phyloP scores from a whole-genome alignment of 345 rosid genomes.

The Brassica rapa region DNA sequence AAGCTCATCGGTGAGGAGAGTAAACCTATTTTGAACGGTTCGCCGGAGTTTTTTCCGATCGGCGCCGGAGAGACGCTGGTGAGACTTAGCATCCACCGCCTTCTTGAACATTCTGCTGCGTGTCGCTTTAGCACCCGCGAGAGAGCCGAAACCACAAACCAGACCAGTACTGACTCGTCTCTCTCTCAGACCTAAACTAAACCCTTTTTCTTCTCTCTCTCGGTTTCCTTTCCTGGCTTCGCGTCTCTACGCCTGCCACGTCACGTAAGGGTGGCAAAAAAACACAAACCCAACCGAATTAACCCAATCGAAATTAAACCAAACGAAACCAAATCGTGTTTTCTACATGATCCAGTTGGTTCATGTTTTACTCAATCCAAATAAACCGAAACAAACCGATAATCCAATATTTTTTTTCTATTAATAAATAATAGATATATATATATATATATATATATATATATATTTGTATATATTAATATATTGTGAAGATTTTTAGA shows the following conservation, averaged over 20 bases:
- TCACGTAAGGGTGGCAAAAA: background rate
- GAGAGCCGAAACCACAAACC: conserved; percentile 14
- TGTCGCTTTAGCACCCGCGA: conserved; percentile 6
- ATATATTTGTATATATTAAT: no score
- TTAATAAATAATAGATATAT: no score
- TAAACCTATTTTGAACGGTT: conserved; percentile 60
- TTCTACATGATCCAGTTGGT: no score
- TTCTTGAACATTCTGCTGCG: conserved; percentile 82
- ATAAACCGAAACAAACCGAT: no score
- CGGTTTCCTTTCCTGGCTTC: conserved; percentile 18
- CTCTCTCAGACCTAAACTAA: conserved; percentile 2
- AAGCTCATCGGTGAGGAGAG: conserved; percentile 67
- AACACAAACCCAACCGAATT: no score
- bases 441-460: no score
- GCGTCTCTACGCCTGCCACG: conserved; percentile 24
- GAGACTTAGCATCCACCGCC: conserved; percentile 81
- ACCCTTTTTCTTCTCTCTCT: background rate
- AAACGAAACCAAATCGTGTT: no score
- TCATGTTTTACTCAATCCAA: no score
- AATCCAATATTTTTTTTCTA: no score
- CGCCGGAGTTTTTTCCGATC: conserved; percentile 89
- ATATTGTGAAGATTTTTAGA: no score
- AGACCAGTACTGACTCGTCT: background rate
- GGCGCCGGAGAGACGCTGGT: conserved; percentile 96
- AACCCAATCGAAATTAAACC: no score